Base-by-base conservation (phyloP, 2,329 filamentous ascomycete species). In the Tolypocladium tundrense region DNA sequence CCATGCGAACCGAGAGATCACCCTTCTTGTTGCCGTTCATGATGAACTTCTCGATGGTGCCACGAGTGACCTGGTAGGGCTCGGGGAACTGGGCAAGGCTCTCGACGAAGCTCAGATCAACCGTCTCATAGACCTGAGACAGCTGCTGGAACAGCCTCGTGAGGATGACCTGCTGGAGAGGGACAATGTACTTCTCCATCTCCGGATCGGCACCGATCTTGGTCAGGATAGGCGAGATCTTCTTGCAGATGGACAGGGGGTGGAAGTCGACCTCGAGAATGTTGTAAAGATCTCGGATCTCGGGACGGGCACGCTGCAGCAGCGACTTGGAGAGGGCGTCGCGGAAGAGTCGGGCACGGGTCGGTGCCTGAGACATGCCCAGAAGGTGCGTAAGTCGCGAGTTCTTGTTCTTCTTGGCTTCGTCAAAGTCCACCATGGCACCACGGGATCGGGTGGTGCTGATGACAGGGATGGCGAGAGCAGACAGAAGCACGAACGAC, bases 11-110 rank as follows among this genome's bases (percentile, higher is more conserved):
- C 57, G 94, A 89, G 52, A 99, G 83, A 68, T 99, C 94, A 58
- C 94, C 94, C 84, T 99, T 99, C 86, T 99, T 99, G 84, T 96
- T 97, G 63, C 94, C 94, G 75, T 99, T 99, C 94, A 99, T 99
- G 81, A 99, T 97, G 81, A 99, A 99, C 79, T 97, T 99, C 81
- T 99, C 94, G 65, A 99, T 95, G 61, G 90, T 96, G 64, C 88
- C 86, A 57, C 89, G 87, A 62, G 84, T 88, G 65, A 97, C 91
- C 76, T 97, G 88, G 83, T 95, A 97, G 48, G 94, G 91, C 72
- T 96, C 92, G 11, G 94, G 94, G 82, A 99, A 99, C 70, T 94
- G 84, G 62, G 94, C 94, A 57, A 99, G 88, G 68, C 90, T 87
- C 73, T 96, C 88, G 53, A 99, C 93, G 67, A 97, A 97, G 67